Conservation (phyloP, 2,329 filamentous ascomycete genomes). For the Coniochaeta hoffmannii region DNA sequence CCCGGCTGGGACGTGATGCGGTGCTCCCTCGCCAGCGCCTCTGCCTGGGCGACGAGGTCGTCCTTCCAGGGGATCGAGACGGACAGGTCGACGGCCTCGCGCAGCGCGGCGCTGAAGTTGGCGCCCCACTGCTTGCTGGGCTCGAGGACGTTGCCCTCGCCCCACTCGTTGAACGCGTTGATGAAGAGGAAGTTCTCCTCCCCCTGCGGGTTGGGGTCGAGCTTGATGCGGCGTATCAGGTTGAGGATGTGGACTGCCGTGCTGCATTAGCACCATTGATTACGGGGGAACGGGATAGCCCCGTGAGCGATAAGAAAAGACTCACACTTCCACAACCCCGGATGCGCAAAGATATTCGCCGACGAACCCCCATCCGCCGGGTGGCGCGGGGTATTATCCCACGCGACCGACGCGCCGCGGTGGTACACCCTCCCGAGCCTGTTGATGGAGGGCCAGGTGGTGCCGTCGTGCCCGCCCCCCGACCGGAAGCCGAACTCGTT, state of each 20-base stretch:
- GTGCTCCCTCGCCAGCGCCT: not conserved
- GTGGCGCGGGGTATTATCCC: conserved; percentile 8
- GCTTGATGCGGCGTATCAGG: conserved; percentile 6
- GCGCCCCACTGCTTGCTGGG: conserved; percentile 7
- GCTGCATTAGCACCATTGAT: too few species aligned
- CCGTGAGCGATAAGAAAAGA: not conserved
- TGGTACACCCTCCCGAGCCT: conserved; percentile 3
- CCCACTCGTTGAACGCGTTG: conserved; percentile 10
- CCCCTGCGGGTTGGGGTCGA: conserved; percentile 7
- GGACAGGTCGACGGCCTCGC: conserved; percentile 2
- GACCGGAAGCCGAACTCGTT: conserved; percentile 5
- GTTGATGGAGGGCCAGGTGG: conserved; percentile 1
- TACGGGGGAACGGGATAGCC: too few species aligned
- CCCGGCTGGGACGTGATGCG: not conserved
- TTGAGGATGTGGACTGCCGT: not conserved
- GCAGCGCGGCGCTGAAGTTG: conserved; percentile 4
- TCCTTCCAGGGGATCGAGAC: conserved; percentile 5
- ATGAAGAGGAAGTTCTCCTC: conserved; percentile 9
- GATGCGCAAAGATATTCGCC: conserved; percentile 1
- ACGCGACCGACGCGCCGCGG: conserved; percentile 4
- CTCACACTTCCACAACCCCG: not conserved
- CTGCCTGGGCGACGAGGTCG: conserved; percentile 5
- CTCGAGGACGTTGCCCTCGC: conserved; percentile 10
- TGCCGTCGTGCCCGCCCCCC: conserved; percentile 2
- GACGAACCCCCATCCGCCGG: not conserved